A percentile compares a stretch with the other conserved stretches of the same genome.
Evolutionary conservation across 2,329 filamentous ascomycete species (phyloP).

Genomic region (Onygena corvina): DNA sequence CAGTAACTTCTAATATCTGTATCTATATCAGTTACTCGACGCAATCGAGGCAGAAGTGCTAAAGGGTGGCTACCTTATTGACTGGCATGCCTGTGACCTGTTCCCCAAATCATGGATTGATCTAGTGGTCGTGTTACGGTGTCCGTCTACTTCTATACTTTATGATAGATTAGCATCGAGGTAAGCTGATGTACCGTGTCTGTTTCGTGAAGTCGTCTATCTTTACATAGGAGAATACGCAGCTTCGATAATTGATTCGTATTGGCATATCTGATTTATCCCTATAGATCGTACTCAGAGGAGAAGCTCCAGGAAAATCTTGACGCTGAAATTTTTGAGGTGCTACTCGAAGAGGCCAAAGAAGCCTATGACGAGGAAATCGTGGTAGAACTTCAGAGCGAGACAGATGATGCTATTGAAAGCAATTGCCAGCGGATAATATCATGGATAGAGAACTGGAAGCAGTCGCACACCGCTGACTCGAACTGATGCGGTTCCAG

Average conservation of each 20-base stretch:
- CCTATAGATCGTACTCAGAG: conserved; percentile 60
- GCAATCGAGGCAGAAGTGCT: conserved; percentile 71
- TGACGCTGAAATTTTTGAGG: conserved; percentile 95
- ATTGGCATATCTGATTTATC: conserved; percentile 7
- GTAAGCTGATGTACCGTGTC: conserved; percentile 33
- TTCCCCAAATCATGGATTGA: conserved; percentile 93
- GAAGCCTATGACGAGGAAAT: conserved; percentile 79
- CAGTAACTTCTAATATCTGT: background rate
- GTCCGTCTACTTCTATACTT: conserved; percentile 61
- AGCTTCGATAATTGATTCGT: conserved; percentile 8
- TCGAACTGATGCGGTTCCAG: background rate
- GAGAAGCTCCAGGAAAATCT: conserved; percentile 90
- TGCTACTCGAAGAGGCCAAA: conserved; percentile 76
- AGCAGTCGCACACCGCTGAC: conserved; percentile 35
- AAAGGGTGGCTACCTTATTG: conserved; percentile 73
- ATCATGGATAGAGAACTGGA: conserved; percentile 74
- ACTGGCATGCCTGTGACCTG: conserved; percentile 96
- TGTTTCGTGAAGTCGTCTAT: background rate
- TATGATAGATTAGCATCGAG: conserved; percentile 73
- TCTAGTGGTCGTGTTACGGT: conserved; percentile 76
- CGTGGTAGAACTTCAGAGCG: conserved; percentile 77
- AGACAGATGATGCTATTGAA: conserved; percentile 74
- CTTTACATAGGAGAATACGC: too few species aligned
- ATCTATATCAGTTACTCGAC: conserved; percentile 54
- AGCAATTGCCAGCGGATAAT: conserved; percentile 74